These are phyloP conservation scores for Lagerstroemia speciosa DNA, from an alignment of 345 rosid species.

Conservation along the genomic window DNA sequence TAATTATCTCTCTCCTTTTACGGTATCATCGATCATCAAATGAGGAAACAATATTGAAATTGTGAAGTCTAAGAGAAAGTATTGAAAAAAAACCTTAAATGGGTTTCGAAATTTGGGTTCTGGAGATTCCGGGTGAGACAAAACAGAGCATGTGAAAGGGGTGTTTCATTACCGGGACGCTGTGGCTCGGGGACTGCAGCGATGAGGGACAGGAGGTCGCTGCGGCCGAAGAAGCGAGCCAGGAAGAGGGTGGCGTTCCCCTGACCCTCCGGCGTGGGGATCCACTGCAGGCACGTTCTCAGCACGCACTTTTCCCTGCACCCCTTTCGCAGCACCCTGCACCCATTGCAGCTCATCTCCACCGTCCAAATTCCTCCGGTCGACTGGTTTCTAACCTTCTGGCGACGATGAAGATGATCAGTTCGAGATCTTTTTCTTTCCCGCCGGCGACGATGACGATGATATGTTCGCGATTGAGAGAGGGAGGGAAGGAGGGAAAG, in stretches of 20 bases:
- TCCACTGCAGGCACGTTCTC: constrained; percentile 56
- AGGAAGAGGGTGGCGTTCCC: constrained; percentile 87
- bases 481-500: too few species aligned
- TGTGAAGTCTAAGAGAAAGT: too few species aligned
- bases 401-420: background rate
- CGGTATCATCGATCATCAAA: too few species aligned
- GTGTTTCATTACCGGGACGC: constrained; percentile 38
- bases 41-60: too few species aligned
- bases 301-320: constrained; percentile 74
- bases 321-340: constrained; percentile 77
- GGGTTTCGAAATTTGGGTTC: background rate
- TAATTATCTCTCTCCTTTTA: too few species aligned
- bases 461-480: too few species aligned
- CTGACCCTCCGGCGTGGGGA: constrained; percentile 55
- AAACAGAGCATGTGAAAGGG: background rate
- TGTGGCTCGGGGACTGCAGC: constrained; percentile 56
- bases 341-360: constrained; percentile 80
- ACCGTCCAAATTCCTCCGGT: background rate
- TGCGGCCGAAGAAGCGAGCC: constrained; percentile 90
- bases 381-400: background rate
- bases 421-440: too few species aligned
- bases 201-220: constrained; percentile 71
- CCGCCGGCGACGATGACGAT: too few species aligned
- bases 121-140: too few species aligned
- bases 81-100: too few species aligned